Conservation (phyloP, 495 filamentous ascomycete species). For the Chaetomium cochliodes region DNA sequence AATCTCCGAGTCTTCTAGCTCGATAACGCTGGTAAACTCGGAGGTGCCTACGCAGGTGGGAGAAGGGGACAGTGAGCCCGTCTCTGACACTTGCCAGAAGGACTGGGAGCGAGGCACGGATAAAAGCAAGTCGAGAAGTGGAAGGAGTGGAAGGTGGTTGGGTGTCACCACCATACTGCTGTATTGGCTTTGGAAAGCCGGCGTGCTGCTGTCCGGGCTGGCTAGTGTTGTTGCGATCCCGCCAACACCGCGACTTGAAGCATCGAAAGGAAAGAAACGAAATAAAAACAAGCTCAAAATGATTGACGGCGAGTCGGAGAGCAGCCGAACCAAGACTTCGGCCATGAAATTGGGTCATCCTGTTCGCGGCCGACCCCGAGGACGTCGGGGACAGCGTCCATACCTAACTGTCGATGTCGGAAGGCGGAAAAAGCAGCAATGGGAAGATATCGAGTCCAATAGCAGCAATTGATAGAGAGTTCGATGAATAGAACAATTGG, state of each 20-base stretch:
- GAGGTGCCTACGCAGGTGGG: not conserved
- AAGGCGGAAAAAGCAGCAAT: not conserved
- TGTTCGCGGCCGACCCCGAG: not conserved
- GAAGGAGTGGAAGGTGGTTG: not conserved
- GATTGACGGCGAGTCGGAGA: not conserved
- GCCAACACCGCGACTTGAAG: not conserved
- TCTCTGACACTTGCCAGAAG: not conserved
- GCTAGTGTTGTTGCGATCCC: not conserved
- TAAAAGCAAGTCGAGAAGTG: not conserved
- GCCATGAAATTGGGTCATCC: not conserved
- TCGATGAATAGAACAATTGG: not conserved
- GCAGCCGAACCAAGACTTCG: not conserved
- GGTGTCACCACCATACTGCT: constrained; percentile 13
- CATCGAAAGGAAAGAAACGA: not conserved
- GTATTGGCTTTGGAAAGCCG: constrained; percentile 6
- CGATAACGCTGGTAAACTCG: constrained; percentile 9
- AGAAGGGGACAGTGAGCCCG: not conserved
- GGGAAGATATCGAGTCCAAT: not conserved
- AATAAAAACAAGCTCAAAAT: not conserved
- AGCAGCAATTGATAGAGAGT: not conserved
- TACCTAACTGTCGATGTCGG: not conserved
- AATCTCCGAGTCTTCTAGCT: not conserved
- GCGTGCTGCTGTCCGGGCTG: constrained; percentile 8
- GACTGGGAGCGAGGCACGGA: not conserved
- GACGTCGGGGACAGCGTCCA: not conserved